Evolutionary conservation across 78 protist genomes (phyloP).

Genomic region (Dictyostelium purpureum): DNA sequence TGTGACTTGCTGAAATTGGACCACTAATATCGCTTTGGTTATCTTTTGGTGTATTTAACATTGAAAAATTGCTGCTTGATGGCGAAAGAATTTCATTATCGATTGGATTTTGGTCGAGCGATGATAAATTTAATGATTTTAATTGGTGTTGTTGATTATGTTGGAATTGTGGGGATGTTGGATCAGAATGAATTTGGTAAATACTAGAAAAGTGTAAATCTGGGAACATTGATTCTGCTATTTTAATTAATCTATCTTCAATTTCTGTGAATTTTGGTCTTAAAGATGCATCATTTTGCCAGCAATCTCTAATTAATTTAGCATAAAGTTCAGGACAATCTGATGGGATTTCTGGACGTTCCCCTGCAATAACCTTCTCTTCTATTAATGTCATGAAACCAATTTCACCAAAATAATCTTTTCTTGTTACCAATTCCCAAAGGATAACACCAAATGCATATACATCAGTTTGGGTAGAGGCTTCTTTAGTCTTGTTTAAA

Average conservation of each 20-base stretch:
- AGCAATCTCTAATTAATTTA: slow-evolving; percentile 64
- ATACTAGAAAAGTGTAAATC: slow-evolving; percentile 8
- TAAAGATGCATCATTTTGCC: slow-evolving; percentile 63
- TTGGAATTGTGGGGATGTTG: neutral
- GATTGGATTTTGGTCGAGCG: neutral
- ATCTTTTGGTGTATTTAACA: neutral
- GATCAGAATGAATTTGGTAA: too few species aligned
- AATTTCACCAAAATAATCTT: slow-evolving; percentile 48
- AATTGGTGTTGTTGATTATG: neutral
- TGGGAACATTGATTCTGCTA: slow-evolving; percentile 34
- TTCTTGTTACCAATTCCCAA: slow-evolving; percentile 69
- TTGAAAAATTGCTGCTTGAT: neutral
- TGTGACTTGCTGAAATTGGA: neutral
- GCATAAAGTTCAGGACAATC: slow-evolving; percentile 31
- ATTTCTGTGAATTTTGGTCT: slow-evolving; percentile 74
- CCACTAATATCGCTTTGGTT: neutral
- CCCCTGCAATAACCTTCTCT: slow-evolving; percentile 75
- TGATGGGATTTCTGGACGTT: slow-evolving; percentile 74
- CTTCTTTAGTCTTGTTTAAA: slow-evolving; percentile 29
- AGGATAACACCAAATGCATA: slow-evolving; percentile 82
- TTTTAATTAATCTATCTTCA: slow-evolving; percentile 39
- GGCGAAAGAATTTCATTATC: neutral
- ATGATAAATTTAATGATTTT: neutral
- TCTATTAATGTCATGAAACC: slow-evolving; percentile 69
- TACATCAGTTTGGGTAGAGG: slow-evolving; percentile 67